Evolutionary conservation across 2,329 filamentous ascomycete species (phyloP), one percentile per base, ranked within the genome.

Genomic region (Trichoderma koningiopsis): DNA sequence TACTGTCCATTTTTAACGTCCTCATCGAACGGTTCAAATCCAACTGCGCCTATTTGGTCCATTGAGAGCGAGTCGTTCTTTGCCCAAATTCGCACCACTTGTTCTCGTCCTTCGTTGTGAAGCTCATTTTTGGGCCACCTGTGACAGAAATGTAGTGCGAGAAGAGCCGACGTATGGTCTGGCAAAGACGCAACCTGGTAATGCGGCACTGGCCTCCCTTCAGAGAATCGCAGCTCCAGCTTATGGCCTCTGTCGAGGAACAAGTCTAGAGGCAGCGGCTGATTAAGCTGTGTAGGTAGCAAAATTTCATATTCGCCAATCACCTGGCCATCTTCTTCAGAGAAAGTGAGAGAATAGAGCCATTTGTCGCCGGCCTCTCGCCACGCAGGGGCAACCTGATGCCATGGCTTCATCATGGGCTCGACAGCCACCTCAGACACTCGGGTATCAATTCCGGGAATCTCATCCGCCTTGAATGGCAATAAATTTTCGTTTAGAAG

Each of bases 401-500:
- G 68, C 86, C 87, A 89, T 0, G 86, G 86, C 27, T 81, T 81
- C 64, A 82, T 78, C 19, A 79, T 75, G 6, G 78, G 75, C 5
- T 79, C 78, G 3, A 83, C 81, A 5, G 76, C 70, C 3, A 78
- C 74, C 11, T 81, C 72, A 0, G 81, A 70, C 2, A 74, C 74
- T 0, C 83, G 79, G 2, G 76, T 76, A 40, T 83, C 80, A 1
- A 84, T 73, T 0, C 78, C 80, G 2, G 79, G 74, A 10, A 79
- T 81, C 2, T 82, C 77, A 11, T 81, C 78, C 0, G 40, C n/a
- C 66, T 78, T 79, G 16, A 85, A 80, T 10, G 95, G 95, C 52
- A 97, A 83, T 0, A 97, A 80, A 73, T 97, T 85, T 16, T 96
- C 87, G 71, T 92, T 94, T 1, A 98, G 79, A 5, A 97, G 81